These are phyloP conservation scores for Clarireedia paspali DNA, from an alignment of 2,329 filamentous ascomycete species.

Conservation along the genomic window DNA sequence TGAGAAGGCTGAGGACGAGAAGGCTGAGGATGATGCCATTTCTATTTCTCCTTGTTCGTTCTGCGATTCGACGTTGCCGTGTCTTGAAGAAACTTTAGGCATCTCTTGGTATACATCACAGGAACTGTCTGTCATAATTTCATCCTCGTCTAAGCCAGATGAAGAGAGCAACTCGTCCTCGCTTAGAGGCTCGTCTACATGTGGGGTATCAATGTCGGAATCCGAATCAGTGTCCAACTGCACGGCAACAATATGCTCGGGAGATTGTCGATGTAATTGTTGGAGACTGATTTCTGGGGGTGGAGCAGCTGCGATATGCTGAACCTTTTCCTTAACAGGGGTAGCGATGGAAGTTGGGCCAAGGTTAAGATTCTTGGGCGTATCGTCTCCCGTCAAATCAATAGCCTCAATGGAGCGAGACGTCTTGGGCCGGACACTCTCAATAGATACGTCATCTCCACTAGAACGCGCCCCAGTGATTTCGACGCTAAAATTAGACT, in stretches of 20 bases:
- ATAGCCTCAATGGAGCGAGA: slow-evolving; percentile 20
- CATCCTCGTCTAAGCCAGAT: slow-evolving; percentile 12
- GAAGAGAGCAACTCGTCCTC: slow-evolving; percentile 13
- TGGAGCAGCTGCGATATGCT: background rate
- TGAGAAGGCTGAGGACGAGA: background rate
- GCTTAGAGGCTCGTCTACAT: slow-evolving; percentile 13
- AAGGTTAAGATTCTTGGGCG: slow-evolving; percentile 6
- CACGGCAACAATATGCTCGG: background rate
- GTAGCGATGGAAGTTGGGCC: background rate
- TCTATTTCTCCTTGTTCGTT: background rate
- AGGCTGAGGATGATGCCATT: background rate
- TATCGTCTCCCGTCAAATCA: slow-evolving; percentile 28
- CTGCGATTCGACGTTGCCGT: background rate
- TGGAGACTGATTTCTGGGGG: background rate
- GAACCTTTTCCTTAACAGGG: background rate
- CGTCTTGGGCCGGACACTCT: slow-evolving; percentile 15
- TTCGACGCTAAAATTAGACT: slow-evolving; percentile 22
- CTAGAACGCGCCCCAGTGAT: slow-evolving; percentile 19
- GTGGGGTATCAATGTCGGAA: slow-evolving; percentile 11
- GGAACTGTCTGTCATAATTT: background rate
- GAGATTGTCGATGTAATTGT: background rate
- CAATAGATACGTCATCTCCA: slow-evolving; percentile 22
- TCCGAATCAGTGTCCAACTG: background rate
- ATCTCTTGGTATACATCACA: slow-evolving; percentile 1
- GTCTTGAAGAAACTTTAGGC: background rate